These are phyloP conservation scores for Fraxinus angustifolia DNA, from an alignment of 305 asterid species.

Conservation along the genomic window DNA sequence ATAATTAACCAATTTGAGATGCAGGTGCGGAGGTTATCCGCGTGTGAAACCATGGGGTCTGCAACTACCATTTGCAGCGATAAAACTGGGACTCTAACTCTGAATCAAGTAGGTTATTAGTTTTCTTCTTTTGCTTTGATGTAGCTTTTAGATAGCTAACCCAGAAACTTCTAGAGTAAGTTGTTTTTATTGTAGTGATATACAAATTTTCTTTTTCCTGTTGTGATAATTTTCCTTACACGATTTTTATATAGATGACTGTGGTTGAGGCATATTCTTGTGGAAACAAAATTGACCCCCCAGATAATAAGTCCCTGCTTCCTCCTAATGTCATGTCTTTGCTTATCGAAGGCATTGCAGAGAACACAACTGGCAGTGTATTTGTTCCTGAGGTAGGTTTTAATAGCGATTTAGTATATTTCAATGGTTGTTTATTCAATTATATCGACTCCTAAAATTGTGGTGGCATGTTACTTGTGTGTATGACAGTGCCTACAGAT, in stretches of 20 bases:
- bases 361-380: conserved; percentile 87
- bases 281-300: conserved; percentile 54
- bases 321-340: conserved; percentile 51
- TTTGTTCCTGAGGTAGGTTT: conserved; percentile 76
- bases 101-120: conserved; percentile 60
- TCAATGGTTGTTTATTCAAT: conserved; percentile 3
- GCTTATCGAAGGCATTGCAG: conserved; percentile 79
- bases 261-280: conserved; percentile 73
- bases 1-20: conserved; percentile 21
- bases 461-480: not conserved
- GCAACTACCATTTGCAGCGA: conserved; percentile 98
- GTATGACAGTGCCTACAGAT: not conserved
- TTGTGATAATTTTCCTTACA: conserved; percentile 13
- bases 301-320: conserved; percentile 54
- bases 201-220: conserved; percentile 7
- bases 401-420: not conserved
- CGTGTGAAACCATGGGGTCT: conserved; percentile 99
- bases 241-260: conserved; percentile 58
- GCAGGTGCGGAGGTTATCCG: conserved; percentile 96
- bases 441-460: not conserved
- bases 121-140: conserved; percentile 20
- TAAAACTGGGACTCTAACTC: conserved; percentile 92
- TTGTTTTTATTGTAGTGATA: conserved; percentile 22
- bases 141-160: not conserved
- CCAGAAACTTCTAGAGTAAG: not conserved